Evolutionary conservation across 345 rosid genomes (phyloP).

Genomic region (Anacardium occidentale): DNA sequence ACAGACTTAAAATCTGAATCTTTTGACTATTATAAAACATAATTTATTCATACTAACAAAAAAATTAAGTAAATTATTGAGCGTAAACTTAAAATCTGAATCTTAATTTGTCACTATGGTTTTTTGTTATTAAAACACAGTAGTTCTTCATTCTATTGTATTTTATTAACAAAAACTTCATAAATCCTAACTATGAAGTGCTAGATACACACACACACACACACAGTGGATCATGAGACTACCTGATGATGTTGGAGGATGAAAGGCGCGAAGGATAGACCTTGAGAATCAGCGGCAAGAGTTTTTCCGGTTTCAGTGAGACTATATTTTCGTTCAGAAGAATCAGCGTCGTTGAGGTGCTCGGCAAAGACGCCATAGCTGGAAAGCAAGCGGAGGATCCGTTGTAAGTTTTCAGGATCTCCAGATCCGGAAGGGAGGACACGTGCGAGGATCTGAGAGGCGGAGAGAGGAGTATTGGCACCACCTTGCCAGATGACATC

Average conservation of each 20-base stretch:
- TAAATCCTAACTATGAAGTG: too few relatives aligned
- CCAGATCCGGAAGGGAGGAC: constrained; percentile 32
- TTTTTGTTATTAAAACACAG: too few relatives aligned
- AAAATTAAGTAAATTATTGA: too few relatives aligned
- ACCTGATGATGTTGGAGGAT: constrained; percentile 97
- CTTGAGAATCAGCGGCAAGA: constrained; percentile 63
- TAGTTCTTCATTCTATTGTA: too few relatives aligned
- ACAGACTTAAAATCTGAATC: too few relatives aligned
- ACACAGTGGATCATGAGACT: too few relatives aligned
- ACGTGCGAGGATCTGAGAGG: constrained; percentile 66
- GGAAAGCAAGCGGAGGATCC: constrained; percentile 81
- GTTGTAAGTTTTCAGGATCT: constrained; percentile 76
- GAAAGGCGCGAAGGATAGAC: constrained; percentile 73
- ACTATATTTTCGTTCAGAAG: constrained; percentile 47
- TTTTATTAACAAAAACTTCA: too few relatives aligned
- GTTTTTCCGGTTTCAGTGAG: constrained; percentile 78
- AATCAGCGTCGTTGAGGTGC: constrained; percentile 33
- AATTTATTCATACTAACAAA: too few relatives aligned
- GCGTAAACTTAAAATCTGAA: too few relatives aligned
- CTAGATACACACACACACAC: too few relatives aligned
- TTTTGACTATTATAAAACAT: too few relatives aligned
- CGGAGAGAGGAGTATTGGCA: constrained; percentile 67
- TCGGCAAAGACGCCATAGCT: constrained; percentile 77
- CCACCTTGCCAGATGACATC: constrained; percentile 87
- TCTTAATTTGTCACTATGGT: too few relatives aligned